Evolutionary conservation across 257 asterid genomes (phyloP), one percentile per base, ranked within the genome.

Genomic region (Nicotiana sylvestris): DNA sequence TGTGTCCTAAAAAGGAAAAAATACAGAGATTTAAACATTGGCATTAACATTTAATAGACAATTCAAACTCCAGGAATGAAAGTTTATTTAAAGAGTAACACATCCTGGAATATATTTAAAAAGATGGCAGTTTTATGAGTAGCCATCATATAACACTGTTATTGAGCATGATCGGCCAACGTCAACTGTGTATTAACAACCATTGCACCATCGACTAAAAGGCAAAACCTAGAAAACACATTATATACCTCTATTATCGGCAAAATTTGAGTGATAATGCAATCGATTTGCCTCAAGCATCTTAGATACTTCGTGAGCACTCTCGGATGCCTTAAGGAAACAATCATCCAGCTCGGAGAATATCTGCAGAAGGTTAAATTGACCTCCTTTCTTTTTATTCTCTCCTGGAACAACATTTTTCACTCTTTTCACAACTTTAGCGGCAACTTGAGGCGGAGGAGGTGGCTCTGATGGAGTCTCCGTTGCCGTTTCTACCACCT

Each of bases 241-340:
- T 55, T 32, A 65, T 64, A 17, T 88, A 96, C 98, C 97, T 89
- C 91, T 89, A 77, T 94, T 92, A 87, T 96, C 99, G 0, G 99
- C 98, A 4, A 94, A 96, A 81, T 94, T 96, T 0, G 99, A 96
- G 89, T 96, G 99, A 84, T 94, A 96, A 87, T 96, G 99, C 90
- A 96, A 87, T 32, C 98, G 94, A 77, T 93, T 92, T 0, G 99
- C 99, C 90, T 96, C 98, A 1, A 96, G 98, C 98, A 94, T 93
- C 78, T 97, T 87, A 3, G 97, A 92, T 29, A 96, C 97, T 29
- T 94, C 99, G 8, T 94, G 94, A 82, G 98, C 97, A 85, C 99
- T 93, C 84, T 96, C 94, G 0, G 94, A 96, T 55, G 98, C 97
- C 90, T 90, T 89, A 6, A 96, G 97, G 83, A 96, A 96, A 83